Base-by-base conservation (phyloP, 345 rosid genomes). In the Rhizophora mangle region DNA sequence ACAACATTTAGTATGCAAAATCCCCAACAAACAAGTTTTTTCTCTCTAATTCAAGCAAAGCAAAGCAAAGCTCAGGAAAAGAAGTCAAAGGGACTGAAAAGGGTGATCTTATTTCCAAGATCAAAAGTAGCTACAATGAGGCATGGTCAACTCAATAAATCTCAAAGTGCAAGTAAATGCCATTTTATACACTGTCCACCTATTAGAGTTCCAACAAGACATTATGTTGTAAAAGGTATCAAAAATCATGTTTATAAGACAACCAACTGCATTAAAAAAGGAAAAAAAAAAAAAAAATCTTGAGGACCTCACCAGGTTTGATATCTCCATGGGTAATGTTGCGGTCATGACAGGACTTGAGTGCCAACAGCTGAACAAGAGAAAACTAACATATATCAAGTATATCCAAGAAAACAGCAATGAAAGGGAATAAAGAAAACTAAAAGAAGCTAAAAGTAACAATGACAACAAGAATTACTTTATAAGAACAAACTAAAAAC, bases 251-350 rank as follows among this genome's bases (percentile, higher is more conserved):
- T 43, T 15, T 24, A 56, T 29, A 60, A 13, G 49, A 13, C 49
- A 13, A 43, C 49, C 15, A 43, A 43, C 18, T 3, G 18, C 68
- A 55, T 29, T 22, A 62, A 64, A 69, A 63, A 51, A 68, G 22
- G 36, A 36, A 21, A 22, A 52, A 34, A 26, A 3, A 20, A 31
- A 54, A 68, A 3, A 58, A 72, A 61, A 59, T 27, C 30, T 22
- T 61, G 57, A 29, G 49, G 64, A 70, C 66, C 85, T 89, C 79
- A 93, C 98, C 98, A 55, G 96, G 98, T 83, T 93, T 93, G 65
- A 93, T 87, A 77, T 93, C 98, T 80, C 97, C 85, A 75, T 93
- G 98, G 68, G 97, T 93, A 79, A 93, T 88, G 75, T 89, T 91
- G 71, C 93, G 97, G 62, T 84, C 96, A 85, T 93, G 98, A 68